A percentile compares a stretch with the other conserved stretches of the same genome.
Evolutionary conservation across 208 protist genomes (phyloP).

Genomic region (Phytomonas francai): DNA sequence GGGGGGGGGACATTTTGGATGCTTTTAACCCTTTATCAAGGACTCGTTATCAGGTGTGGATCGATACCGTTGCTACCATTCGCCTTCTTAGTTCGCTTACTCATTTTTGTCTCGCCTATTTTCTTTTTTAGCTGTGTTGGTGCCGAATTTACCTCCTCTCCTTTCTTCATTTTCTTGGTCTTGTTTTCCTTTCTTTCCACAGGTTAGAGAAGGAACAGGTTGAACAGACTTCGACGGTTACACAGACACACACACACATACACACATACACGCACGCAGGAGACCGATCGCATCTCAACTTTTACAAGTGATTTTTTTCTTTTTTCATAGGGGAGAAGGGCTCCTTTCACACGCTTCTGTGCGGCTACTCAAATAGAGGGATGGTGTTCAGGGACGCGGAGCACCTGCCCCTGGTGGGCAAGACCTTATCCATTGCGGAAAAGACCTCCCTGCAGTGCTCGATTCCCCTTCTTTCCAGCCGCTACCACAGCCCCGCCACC

Average conservation of each 20-base stretch:
- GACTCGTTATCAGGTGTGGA: no score
- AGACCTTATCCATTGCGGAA: conserved; percentile 54
- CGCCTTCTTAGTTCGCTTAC: no score
- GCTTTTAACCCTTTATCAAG: no score
- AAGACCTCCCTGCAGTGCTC: conserved; percentile 69
- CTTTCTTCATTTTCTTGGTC: no score
- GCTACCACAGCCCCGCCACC: conserved; percentile 33
- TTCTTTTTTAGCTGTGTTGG: no score
- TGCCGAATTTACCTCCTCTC: no score
- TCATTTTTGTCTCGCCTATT: no score
- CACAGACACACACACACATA: not conserved
- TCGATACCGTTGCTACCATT: no score
- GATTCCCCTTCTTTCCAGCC: conserved; percentile 58
- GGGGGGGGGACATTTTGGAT: no score
- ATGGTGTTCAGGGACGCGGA: conserved; percentile 14
- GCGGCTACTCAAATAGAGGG: not conserved
- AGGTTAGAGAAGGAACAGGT: no score
- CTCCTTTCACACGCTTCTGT: not conserved
- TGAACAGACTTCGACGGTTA: not conserved
- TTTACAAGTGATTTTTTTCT: not conserved
- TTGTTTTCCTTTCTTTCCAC: no score
- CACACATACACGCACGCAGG: conserved; percentile 11
- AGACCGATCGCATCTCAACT: not conserved
- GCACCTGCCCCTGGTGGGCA: conserved; percentile 52
- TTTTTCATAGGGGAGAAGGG: not conserved